phyloP scores from a whole-genome alignment of 2,329 filamentous ascomycete species.

The Fusarium pseudocircinatum region DNA sequence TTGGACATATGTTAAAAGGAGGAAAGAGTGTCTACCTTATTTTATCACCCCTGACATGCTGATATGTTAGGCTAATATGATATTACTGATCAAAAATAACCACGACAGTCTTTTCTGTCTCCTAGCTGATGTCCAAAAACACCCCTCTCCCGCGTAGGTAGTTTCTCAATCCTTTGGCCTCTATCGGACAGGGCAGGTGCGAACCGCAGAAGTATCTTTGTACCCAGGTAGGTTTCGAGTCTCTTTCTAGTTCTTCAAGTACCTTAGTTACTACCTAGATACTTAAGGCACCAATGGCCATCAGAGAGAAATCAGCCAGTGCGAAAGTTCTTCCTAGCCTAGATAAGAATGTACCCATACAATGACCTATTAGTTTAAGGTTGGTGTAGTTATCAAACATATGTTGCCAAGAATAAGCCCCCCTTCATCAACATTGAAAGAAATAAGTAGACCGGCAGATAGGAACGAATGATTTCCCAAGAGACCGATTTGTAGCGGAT shows the following conservation, averaged over 20 bases:
- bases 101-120: no score
- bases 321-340: neutral
- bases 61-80: no score
- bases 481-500: neutral
- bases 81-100: no score
- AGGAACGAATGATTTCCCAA: neutral
- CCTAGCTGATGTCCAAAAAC: no score
- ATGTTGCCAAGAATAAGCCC: neutral
- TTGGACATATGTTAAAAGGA: no score
- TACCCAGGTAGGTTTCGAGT: neutral
- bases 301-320: neutral
- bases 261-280: neutral
- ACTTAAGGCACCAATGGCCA: neutral
- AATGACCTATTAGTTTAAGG: neutral
- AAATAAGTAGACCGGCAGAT: neutral
- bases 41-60: no score
- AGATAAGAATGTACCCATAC: neutral
- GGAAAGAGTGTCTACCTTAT: no score
- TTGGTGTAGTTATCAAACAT: slow-evolving; percentile 12
- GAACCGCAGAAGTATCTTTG: neutral
- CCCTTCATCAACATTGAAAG: neutral
- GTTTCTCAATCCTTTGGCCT: neutral
- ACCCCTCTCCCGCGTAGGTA: no score
- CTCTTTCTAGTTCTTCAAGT: neutral
- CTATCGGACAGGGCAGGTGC: neutral